Evolutionary conservation across 306 rosid species (phyloP).

Genomic region (Hippophae rhamnoides): DNA sequence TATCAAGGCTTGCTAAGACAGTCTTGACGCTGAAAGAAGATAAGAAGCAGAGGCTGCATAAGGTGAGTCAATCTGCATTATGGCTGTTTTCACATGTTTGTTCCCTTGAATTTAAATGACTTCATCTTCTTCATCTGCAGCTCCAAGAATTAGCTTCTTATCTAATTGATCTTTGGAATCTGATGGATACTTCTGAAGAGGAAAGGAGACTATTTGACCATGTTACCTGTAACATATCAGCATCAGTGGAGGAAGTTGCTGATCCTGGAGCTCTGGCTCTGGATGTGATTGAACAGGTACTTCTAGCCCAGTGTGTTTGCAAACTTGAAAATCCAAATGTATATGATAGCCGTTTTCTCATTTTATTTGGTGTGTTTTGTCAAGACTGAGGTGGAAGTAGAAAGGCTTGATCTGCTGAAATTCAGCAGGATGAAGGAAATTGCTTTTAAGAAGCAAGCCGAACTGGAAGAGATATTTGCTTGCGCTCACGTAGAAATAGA

Average conservation of each 20-base stretch:
- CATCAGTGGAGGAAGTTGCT: conserved; percentile 94
- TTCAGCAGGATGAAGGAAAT: conserved; percentile 98
- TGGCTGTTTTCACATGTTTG: not conserved
- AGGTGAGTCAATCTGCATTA: conserved; percentile 31
- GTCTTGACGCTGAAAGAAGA: conserved; percentile 62
- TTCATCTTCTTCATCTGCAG: conserved; percentile 33
- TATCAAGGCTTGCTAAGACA: conserved; percentile 78
- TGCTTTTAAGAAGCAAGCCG: conserved; percentile 89
- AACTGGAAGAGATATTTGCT: conserved; percentile 82
- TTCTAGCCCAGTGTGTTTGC: conserved; percentile 8
- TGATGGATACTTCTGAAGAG: conserved; percentile 88
- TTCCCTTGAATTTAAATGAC: conserved; percentile 1
- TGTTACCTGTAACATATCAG: conserved; percentile 89
- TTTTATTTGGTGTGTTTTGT: conserved; percentile 13
- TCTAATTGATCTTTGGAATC: conserved; percentile 90
- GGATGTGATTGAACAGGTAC: conserved; percentile 88
- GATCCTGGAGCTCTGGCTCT: conserved; percentile 92
- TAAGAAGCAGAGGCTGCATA: conserved; percentile 69
- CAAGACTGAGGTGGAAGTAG: conserved; percentile 98
- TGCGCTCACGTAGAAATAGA: conserved; percentile 83
- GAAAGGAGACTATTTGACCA: conserved; percentile 89
- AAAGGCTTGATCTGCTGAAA: conserved; percentile 92
- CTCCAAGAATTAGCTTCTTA: conserved; percentile 95
- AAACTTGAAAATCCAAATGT: conserved; percentile 1
- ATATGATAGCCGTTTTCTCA: conserved; percentile 12